Conservation (phyloP, 768 basidiomycete genomes). For the Mycena indigotica region DNA sequence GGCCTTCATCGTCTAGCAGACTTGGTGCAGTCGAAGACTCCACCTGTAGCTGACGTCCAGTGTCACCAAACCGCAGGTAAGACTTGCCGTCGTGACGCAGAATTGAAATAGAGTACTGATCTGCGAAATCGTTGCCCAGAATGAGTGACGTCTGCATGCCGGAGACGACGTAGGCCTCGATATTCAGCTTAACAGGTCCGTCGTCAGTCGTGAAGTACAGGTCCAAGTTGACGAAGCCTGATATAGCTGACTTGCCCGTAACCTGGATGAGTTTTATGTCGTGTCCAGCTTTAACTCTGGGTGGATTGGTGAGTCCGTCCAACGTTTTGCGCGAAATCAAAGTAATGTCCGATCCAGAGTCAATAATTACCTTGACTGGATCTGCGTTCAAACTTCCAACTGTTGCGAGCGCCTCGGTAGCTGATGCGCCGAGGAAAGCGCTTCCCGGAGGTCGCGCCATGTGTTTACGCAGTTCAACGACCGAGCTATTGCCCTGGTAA, state of each 20-base stretch:
- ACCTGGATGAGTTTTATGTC: slow-evolving; percentile 35
- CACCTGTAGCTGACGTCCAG: slow-evolving; percentile 3
- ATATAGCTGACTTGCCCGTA: slow-evolving; percentile 30
- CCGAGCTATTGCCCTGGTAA: not conserved
- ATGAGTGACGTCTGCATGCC: slow-evolving; percentile 34
- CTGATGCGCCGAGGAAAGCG: slow-evolving; percentile 34
- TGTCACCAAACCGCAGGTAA: slow-evolving; percentile 19
- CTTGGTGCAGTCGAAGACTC: not conserved
- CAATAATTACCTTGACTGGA: slow-evolving; percentile 21
- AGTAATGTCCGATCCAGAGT: slow-evolving; percentile 40
- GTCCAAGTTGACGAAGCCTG: slow-evolving; percentile 30
- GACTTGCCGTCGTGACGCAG: slow-evolving; percentile 18
- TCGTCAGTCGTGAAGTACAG: slow-evolving; percentile 27
- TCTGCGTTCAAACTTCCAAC: slow-evolving; percentile 6
- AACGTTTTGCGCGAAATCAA: slow-evolving; percentile 30
- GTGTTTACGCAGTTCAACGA: slow-evolving; percentile 22
- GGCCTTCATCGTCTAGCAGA: slow-evolving; percentile 4
- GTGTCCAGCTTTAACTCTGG: slow-evolving; percentile 29
- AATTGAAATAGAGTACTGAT: slow-evolving; percentile 35
- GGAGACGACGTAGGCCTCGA: slow-evolving; percentile 35
- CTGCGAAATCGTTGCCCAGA: slow-evolving; percentile 36
- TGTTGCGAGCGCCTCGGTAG: slow-evolving; percentile 21
- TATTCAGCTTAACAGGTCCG: slow-evolving; percentile 26
- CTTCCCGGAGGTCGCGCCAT: slow-evolving; percentile 33
- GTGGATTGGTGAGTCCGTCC: slow-evolving; percentile 1